Percentiles rank a stretch among this genome's conserved stretches.
Conservation (phyloP, 2,329 filamentous ascomycete genomes). For the Trichothecium sympodiale region DNA sequence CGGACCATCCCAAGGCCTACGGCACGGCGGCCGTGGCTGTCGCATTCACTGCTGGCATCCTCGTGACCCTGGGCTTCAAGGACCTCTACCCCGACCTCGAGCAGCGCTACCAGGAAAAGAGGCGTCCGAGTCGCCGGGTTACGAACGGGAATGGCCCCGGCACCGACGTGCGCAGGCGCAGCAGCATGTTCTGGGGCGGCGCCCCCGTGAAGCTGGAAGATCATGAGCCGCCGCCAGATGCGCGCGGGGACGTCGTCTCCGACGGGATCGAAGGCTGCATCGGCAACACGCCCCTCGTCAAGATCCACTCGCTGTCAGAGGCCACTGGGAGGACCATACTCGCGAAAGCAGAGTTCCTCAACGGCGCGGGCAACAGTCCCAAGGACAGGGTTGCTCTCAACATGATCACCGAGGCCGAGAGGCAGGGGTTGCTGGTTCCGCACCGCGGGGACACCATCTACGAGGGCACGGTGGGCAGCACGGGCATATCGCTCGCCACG, state of each 20-base stretch:
- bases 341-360: slow-evolving; percentile 92
- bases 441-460: slow-evolving; percentile 88
- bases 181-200: slow-evolving; percentile 33
- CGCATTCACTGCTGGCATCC: slow-evolving; percentile 67
- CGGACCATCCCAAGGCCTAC: slow-evolving; percentile 50
- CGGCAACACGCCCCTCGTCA: slow-evolving; percentile 82
- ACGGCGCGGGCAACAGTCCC: slow-evolving; percentile 85
- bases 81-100: slow-evolving; percentile 70
- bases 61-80: slow-evolving; percentile 67
- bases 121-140: slow-evolving; percentile 12
- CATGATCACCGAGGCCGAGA: slow-evolving; percentile 79
- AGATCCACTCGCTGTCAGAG: slow-evolving; percentile 73
- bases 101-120: slow-evolving; percentile 43
- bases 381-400: slow-evolving; percentile 90
- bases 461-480: slow-evolving; percentile 93
- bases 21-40: slow-evolving; percentile 54
- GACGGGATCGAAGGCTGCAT: slow-evolving; percentile 86
- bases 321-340: slow-evolving; percentile 83
- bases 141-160: not conserved
- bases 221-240: slow-evolving; percentile 27
- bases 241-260: slow-evolving; percentile 33
- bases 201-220: slow-evolving; percentile 44
- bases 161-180: slow-evolving; percentile 14
- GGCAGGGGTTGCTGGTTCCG: slow-evolving; percentile 62
- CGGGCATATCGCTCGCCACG: slow-evolving; percentile 86